These are phyloP conservation scores for Ustilago curta DNA, from an alignment of 1,284 basidiomycete genomes.

Conservation along the genomic window DNA sequence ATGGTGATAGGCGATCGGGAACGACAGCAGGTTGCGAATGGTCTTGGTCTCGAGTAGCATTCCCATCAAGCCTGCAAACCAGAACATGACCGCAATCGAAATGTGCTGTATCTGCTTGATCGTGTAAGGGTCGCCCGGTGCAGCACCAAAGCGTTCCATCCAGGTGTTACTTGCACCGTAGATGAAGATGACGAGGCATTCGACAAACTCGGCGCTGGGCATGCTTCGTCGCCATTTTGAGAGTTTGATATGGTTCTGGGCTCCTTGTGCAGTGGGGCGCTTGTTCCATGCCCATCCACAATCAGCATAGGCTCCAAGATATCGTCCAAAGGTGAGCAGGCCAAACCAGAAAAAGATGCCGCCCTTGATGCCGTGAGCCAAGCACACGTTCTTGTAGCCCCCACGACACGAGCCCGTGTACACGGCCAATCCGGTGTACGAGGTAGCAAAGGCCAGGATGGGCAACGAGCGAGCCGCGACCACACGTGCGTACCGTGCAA, in stretches of 20 bases:
- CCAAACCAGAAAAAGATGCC: constrained; percentile 76
- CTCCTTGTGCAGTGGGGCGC: constrained; percentile 37
- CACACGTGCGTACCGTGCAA: constrained; percentile 47
- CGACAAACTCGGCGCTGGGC: constrained; percentile 81
- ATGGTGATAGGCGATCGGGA: constrained; percentile 45
- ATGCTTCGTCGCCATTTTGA: constrained; percentile 46
- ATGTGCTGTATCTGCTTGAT: constrained; percentile 96
- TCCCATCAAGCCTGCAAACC: constrained; percentile 89
- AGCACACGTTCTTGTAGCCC: constrained; percentile 77
- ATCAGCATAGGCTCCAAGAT: constrained; percentile 87
- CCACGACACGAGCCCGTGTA: constrained; percentile 84
- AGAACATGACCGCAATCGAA: constrained; percentile 93
- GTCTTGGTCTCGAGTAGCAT: constrained; percentile 85
- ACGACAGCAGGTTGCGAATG: constrained; percentile 55
- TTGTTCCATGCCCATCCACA: constrained; percentile 95
- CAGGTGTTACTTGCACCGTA: constrained; percentile 94
- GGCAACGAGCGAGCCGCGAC: constrained; percentile 76
- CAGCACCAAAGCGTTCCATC: constrained; percentile 91
- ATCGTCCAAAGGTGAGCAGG: constrained; percentile 86
- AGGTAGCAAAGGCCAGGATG: constrained; percentile 77
- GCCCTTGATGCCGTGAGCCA: constrained; percentile 91
- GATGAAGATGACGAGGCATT: constrained; percentile 85
- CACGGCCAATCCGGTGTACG: constrained; percentile 78
- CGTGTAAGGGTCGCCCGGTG: constrained; percentile 84
- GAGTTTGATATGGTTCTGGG: background rate